Base-by-base conservation (phyloP, 2,329 filamentous ascomycete genomes). In the Grosmannia huntii region DNA sequence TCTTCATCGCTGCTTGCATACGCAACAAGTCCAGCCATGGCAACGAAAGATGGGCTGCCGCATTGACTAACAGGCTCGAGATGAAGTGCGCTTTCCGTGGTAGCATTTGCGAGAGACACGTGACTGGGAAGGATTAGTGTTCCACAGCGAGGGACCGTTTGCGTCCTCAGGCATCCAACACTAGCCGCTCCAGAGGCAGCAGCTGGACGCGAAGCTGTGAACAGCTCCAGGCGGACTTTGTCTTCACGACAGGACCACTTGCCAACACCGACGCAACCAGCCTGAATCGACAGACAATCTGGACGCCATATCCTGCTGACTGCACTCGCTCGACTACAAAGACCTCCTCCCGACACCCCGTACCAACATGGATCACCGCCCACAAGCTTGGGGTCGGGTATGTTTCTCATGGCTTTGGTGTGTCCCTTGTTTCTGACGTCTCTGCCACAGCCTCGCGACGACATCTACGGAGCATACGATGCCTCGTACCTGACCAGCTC, bases 401-500 rank as follows among this genome's bases (percentile, higher is more conserved):
- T 69, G 83, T 76, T n/a, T 23, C 28, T 27, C 28, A 5, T 5
- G 5, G 23, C 12, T n/a, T n/a, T n/a, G n/a, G 14, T 28, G n/a
- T 31, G 61, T 56, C 27, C 14, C 33, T n/a, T 33, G 25, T 44
- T 51, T 52, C 60, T 64, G 62, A 66, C 73, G 76, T 14, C 1
- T 67, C 52, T 53, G 36, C 36, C 52, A 62, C 68, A 99, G 94
- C 94, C 94, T 70, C 87, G 94, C 81, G 89, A 99, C 75, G 94
- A 99, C 73, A 80, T 97, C 69, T 99, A 97, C 76, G 94, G 94
- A 67, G 79, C 87, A 68, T 99, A 99, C 75, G 89, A 97, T 75
- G 77, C 80, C 69, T 89, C 90, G 60, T 91, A 92, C 72, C 85
- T 97, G 70, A 83, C 89, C 66, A 76, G 74, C 56, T 78, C 74